A percentile compares a stretch with the other conserved stretches of the same genome.
Conservation (phyloP, 164 flowering plant species). For the Vitis cinerea region DNA sequence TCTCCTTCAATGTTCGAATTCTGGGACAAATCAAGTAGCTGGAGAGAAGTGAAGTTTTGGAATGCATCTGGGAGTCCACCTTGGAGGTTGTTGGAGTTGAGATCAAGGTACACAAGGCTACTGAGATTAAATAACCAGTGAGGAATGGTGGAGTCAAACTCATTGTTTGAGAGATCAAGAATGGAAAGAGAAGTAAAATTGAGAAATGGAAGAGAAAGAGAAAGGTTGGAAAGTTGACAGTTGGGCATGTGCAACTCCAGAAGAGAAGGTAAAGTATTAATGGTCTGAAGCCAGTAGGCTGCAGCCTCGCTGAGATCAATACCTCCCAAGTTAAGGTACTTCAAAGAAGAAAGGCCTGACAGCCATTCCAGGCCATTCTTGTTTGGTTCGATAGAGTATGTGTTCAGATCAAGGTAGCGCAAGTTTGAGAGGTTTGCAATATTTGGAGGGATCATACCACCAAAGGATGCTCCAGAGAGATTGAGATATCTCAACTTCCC, state of each 20-base stretch:
- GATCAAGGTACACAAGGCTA: slow-evolving; percentile 4
- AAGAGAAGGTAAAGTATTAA: slow-evolving; percentile 23
- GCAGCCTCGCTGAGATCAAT: slow-evolving; percentile 9
- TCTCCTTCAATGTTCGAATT: neutral
- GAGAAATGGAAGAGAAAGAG: neutral
- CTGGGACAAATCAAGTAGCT: neutral
- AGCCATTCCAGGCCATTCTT: slow-evolving; percentile 20
- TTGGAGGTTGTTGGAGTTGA: neutral
- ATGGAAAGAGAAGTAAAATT: slow-evolving; percentile 7
- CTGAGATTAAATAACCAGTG: slow-evolving; percentile 14
- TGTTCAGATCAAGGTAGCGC: slow-evolving; percentile 17
- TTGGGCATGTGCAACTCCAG: slow-evolving; percentile 10
- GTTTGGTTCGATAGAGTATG: neutral
- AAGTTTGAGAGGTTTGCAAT: slow-evolving; percentile 24
- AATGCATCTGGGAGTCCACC: too few relatives aligned
- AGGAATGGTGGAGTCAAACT: slow-evolving; percentile 8
- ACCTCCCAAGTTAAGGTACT: slow-evolving; percentile 14
- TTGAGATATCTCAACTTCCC: slow-evolving; percentile 26
- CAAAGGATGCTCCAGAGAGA: slow-evolving; percentile 19
- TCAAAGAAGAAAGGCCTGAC: slow-evolving; percentile 18
- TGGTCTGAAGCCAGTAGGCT: slow-evolving; percentile 17
- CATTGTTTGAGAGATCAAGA: slow-evolving; percentile 18
- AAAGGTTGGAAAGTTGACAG: slow-evolving; percentile 11
- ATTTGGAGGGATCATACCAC: slow-evolving; percentile 19
- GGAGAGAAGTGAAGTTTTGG: too few relatives aligned